Percentiles rank a stretch among this genome's conserved stretches.
phyloP scores from a whole-genome alignment of 1,284 basidiomycete species.

The Marasmius oreades region DNA sequence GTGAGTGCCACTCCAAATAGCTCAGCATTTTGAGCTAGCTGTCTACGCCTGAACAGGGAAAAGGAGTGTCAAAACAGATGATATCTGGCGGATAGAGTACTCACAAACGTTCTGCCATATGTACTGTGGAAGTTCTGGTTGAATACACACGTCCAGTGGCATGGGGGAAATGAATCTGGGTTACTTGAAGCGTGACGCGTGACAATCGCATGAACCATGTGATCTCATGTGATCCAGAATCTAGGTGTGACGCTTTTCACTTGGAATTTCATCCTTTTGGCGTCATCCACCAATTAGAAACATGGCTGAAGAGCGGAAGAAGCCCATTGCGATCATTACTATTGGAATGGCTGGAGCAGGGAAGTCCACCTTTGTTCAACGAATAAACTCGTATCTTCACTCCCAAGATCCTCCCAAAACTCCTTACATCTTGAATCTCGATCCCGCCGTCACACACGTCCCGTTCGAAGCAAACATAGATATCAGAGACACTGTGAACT shows the following conservation, averaged over 20 bases:
- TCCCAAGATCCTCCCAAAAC: conserved; percentile 55
- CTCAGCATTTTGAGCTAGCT: not conserved
- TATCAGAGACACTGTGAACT: conserved; percentile 97
- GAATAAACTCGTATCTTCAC: conserved; percentile 87
- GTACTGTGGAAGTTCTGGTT: not conserved
- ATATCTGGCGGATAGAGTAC: not conserved
- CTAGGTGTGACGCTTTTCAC: too few species aligned
- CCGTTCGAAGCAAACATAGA: conserved; percentile 98
- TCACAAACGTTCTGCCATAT: conserved; percentile 14
- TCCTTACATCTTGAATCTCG: conserved; percentile 96
- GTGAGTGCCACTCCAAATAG: not conserved
- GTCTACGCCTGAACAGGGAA: not conserved
- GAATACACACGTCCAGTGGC: too few species aligned
- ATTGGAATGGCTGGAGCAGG: conserved; percentile 96
- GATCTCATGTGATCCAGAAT: too few species aligned
- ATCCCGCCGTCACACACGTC: conserved; percentile 89
- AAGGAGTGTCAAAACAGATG: not conserved
- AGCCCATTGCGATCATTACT: conserved; percentile 80
- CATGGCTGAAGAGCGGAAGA: conserved; percentile 22
- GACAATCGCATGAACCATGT: too few species aligned
- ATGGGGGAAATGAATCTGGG: too few species aligned
- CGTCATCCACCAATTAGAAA: too few species aligned
- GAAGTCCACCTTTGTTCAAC: conserved; percentile 96
- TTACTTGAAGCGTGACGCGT: too few species aligned
- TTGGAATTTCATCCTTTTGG: too few species aligned